Conservation (phyloP, 2,329 filamentous ascomycete species). For the Diaporthe sp. region DNA sequence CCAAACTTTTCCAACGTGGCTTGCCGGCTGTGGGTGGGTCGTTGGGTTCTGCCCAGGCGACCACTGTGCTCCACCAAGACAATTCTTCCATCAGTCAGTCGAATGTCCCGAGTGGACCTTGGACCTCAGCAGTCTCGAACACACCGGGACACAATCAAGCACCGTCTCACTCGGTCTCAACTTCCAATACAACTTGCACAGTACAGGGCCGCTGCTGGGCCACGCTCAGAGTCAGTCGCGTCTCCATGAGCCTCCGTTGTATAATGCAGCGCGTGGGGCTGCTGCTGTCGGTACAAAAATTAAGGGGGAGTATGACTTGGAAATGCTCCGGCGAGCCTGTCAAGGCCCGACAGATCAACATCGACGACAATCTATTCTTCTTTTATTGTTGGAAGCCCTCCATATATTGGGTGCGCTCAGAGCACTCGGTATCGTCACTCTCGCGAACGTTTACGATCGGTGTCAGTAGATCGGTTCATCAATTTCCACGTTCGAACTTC, state of each 20-base stretch:
- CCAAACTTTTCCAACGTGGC: constrained; percentile 18
- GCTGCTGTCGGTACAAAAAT: constrained; percentile 32
- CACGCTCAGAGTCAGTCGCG: constrained; percentile 30
- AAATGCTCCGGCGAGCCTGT: constrained; percentile 12
- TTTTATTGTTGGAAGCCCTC: background rate
- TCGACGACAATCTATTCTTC: background rate
- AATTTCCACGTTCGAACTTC: constrained; percentile 9
- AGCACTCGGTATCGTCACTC: constrained; percentile 19
- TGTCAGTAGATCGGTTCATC: constrained; percentile 20
- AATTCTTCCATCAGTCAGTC: constrained; percentile 24
- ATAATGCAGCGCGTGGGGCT: constrained; percentile 30
- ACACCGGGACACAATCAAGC: background rate
- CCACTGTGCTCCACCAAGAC: constrained; percentile 19
- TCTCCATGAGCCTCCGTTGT: constrained; percentile 19
- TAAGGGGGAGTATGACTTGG: constrained; percentile 29
- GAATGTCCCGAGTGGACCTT: constrained; percentile 17
- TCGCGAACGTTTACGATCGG: constrained; percentile 1
- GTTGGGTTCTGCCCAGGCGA: constrained; percentile 19
- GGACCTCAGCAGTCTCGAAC: background rate
- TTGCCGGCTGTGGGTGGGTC: constrained; percentile 2
- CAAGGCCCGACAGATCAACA: constrained; percentile 15
- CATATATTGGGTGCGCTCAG: background rate
- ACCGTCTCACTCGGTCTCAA: background rate
- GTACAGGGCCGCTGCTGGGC: constrained; percentile 11
- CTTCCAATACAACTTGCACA: background rate